A percentile compares a stretch with the other conserved stretches of the same genome.
phyloP scores from a whole-genome alignment of 139 green algal species.

The Ettlia oleoabundans region DNA sequence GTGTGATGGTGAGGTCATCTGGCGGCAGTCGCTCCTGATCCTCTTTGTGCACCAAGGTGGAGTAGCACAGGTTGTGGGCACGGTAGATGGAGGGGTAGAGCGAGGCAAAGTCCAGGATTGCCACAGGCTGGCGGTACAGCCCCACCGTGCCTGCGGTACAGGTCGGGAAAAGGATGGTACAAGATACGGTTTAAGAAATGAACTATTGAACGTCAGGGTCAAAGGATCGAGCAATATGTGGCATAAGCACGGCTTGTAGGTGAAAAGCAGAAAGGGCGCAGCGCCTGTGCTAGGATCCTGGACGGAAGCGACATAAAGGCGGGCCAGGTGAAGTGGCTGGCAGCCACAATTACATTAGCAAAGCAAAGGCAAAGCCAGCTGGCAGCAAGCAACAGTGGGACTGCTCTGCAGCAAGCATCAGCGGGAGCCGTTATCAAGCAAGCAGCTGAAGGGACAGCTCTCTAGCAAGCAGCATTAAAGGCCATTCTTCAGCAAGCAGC shows the following conservation, averaged over 20 bases:
- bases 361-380: too few species aligned
- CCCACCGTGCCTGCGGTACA: conserved; percentile 40
- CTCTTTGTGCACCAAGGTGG: conserved; percentile 73
- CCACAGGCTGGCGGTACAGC: conserved; percentile 75
- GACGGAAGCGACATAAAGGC: too few species aligned
- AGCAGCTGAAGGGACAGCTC: not conserved
- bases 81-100: conserved; percentile 77
- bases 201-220: too few species aligned
- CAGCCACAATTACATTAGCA: too few species aligned
- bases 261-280: not conserved
- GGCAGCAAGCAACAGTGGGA: too few species aligned
- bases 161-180: not conserved
- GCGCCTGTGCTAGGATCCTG: not conserved
- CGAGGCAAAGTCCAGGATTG: conserved; percentile 79
- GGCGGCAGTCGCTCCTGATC: conserved; percentile 42
- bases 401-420: too few species aligned
- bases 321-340: too few species aligned
- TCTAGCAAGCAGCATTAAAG: too few species aligned
- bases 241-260: not conserved
- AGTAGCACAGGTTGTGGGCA: conserved; percentile 86
- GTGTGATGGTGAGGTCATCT: conserved; percentile 51
- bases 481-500: too few species aligned
- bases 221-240: too few species aligned
- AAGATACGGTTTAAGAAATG: too few species aligned
- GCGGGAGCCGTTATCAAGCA: too few species aligned